A percentile compares a stretch with the other conserved stretches of the same genome.
phyloP scores from a whole-genome alignment of 495 filamentous ascomycete genomes.

The Glarea lozoyensis region DNA sequence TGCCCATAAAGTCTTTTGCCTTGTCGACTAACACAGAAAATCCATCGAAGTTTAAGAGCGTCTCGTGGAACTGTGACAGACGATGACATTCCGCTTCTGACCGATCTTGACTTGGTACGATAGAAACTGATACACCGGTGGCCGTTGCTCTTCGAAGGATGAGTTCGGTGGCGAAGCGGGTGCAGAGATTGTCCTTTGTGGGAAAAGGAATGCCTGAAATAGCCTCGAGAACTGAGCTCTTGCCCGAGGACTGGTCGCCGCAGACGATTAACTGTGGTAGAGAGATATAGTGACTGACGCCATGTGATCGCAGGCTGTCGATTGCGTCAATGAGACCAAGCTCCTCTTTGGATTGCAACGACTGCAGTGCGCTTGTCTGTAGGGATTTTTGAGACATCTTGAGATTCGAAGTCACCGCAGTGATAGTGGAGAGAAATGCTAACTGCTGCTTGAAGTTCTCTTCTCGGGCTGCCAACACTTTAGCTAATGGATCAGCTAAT shows the following conservation, averaged over 20 bases:
- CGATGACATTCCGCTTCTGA: slow-evolving; percentile 19
- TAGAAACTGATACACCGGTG: slow-evolving; percentile 26
- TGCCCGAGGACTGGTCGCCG: slow-evolving; percentile 54
- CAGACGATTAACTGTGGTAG: slow-evolving; percentile 57
- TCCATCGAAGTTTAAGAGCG: slow-evolving; percentile 25
- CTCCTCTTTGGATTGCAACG: slow-evolving; percentile 27
- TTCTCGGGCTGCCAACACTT: too few species aligned
- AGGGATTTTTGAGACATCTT: slow-evolving; percentile 19
- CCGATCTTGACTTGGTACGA: slow-evolving; percentile 27
- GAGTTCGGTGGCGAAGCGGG: slow-evolving; percentile 47
- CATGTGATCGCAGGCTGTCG: slow-evolving; percentile 40
- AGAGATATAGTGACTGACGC: slow-evolving; percentile 45
- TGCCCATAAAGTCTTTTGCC: slow-evolving; percentile 36
- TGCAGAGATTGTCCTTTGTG: slow-evolving; percentile 38
- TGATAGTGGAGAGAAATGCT: too few species aligned
- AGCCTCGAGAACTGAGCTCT: slow-evolving; percentile 61
- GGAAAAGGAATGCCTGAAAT: slow-evolving; percentile 56
- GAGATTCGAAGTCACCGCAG: too few species aligned
- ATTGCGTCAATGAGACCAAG: slow-evolving; percentile 44
- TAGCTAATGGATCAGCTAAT: too few species aligned
- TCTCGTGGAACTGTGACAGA: slow-evolving; percentile 26
- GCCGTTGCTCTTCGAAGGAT: slow-evolving; percentile 35
- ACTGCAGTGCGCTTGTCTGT: slow-evolving; percentile 18
- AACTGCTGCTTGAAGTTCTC: too few species aligned
- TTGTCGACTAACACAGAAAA: slow-evolving; percentile 33